Conservation (phyloP, 2,329 filamentous ascomycete species). For the Nemania diffusa region DNA sequence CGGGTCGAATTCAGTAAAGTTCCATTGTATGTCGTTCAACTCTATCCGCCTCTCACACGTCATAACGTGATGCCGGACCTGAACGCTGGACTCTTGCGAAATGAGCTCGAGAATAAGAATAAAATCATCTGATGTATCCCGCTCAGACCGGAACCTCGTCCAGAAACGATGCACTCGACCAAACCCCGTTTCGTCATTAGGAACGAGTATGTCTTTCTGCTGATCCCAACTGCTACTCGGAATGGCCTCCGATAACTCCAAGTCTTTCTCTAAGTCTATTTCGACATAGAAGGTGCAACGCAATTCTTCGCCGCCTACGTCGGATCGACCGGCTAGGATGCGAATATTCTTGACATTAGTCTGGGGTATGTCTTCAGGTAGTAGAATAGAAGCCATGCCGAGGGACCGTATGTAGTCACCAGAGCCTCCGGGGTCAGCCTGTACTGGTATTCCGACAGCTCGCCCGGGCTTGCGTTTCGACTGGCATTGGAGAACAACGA, state of each 20-base stretch:
- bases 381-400: background rate
- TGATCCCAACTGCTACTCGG: conserved; percentile 2
- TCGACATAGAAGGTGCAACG: conserved; percentile 18
- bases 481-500: conserved; percentile 17
- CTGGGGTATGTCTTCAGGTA: background rate
- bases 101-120: background rate
- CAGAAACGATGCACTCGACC: conserved; percentile 8
- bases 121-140: background rate
- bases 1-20: background rate
- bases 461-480: background rate
- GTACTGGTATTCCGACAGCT: conserved; percentile 8
- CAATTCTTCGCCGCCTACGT: background rate
- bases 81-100: background rate
- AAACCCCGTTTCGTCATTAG: background rate
- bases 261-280: background rate
- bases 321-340: background rate
- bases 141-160: background rate
- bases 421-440: background rate
- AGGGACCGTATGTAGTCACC: background rate
- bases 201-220: background rate
- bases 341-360: conserved; percentile 5
- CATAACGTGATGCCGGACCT: conserved; percentile 1
- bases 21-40: background rate
- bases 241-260: conserved; percentile 6
- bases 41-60: background rate